phyloP scores from a whole-genome alignment of 73 alveolate genomes.

The Halteria grandinella region DNA sequence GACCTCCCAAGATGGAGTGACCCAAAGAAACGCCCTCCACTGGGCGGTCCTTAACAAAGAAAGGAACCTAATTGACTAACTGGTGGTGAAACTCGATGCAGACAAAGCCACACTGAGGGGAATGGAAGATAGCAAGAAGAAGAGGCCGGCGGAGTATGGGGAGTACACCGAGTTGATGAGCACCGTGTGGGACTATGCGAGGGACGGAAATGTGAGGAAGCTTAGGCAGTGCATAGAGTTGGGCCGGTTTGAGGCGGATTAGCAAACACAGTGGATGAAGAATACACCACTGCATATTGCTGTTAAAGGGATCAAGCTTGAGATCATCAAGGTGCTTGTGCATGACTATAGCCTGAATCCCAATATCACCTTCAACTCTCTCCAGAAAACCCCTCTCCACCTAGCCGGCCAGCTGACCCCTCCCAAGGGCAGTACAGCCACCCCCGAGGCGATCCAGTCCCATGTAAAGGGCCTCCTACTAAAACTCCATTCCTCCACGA shows the following conservation, averaged over 20 bases:
- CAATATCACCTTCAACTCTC: no score
- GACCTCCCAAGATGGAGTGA: no score
- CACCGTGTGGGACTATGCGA: slow-evolving; percentile 82
- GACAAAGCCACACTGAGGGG: slow-evolving; percentile 70
- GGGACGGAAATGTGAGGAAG: slow-evolving; percentile 64
- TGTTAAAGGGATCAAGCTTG: slow-evolving; percentile 52
- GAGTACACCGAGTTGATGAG: slow-evolving; percentile 60
- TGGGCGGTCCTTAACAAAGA: slow-evolving; percentile 71
- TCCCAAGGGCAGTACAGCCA: no score
- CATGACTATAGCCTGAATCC: slow-evolving; percentile 32
- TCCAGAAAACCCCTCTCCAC: no score
- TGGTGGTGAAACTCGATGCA: slow-evolving; percentile 68
- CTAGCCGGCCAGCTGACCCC: no score
- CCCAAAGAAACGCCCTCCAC: slow-evolving; percentile 72
- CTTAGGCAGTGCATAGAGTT: slow-evolving; percentile 41
- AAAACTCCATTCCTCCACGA: slow-evolving; percentile 32
- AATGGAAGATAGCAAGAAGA: slow-evolving; percentile 67
- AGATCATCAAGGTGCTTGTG: slow-evolving; percentile 26
- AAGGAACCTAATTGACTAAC: slow-evolving; percentile 64
- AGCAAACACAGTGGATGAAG: slow-evolving; percentile 63
- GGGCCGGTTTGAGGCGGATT: slow-evolving; percentile 58
- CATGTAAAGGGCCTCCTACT: slow-evolving; percentile 15
- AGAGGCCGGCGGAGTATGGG: slow-evolving; percentile 76
- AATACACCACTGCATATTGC: slow-evolving; percentile 82
- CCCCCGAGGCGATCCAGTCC: not conserved